Evolutionary conservation across 1,139 yeast genomes (phyloP), one percentile per base, ranked within the genome.

Genomic region (Saccharomyces pastorianus): DNA sequence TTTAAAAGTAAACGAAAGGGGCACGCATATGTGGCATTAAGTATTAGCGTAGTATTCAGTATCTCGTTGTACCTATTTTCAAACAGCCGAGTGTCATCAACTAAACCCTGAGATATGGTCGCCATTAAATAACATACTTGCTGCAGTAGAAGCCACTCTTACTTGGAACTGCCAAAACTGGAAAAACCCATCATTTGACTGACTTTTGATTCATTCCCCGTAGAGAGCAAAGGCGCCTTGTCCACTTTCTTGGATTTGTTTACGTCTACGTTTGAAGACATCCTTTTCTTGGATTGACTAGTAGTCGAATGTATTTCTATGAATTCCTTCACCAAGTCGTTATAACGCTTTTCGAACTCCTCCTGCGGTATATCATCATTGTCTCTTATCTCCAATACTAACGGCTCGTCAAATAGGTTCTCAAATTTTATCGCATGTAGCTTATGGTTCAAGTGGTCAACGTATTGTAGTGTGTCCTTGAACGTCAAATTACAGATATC

Each of bases 401-500:
- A 53, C 0, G 64, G 63, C 47, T 68, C 70, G 29, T 59, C 60
- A 52, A 68, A 67, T 14, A 67, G 62, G 17, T 67, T 72, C 8
- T 76, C 77, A 52, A 72, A 71, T 48, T 67, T 70, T 6, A 70
- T 64, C 31, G 71, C 63, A 69, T 85, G 93, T 51, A 76, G 81
- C 4, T 83, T 84, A 34, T 90, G 83, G 64, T 88, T 89, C 64
- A 89, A 74, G 71, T 91, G 98, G 65, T 90, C 95, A 5, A 89
- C 76, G 66, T 84, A 84, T 56, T 89, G 85, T 62, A 89, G 73
- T 54, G 86, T 85, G 68, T 91, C 97, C 64, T 88, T 81, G 70
- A 81, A 90, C 1, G 95, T 85, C 59, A 87, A 70, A 61, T 85
- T 81, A 68, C 98, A 91, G 1, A 82, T 72, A 17, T 86, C 88